These are phyloP conservation scores for Chionographis japonica DNA, from an alignment of 106 monocot species.

Conservation along the genomic window DNA sequence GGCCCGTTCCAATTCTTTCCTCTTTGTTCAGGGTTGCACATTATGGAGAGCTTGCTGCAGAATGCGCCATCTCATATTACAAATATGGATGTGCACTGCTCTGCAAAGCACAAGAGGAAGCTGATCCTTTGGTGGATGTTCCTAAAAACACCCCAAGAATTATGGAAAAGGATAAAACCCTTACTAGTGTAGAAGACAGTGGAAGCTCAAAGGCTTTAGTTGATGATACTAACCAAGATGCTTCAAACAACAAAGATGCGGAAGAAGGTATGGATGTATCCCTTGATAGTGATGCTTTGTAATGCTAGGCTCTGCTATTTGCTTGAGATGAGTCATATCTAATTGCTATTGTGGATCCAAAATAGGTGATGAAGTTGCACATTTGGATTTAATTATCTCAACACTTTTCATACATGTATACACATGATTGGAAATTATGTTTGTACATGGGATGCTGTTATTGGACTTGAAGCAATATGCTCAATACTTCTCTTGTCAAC, in stretches of 20 bases:
- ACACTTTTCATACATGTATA: too few relatives aligned
- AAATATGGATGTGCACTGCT: constrained; percentile 88
- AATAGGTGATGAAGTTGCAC: too few relatives aligned
- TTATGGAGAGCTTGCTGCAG: constrained; percentile 83
- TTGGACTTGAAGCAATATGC: too few relatives aligned
- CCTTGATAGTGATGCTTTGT: not conserved
- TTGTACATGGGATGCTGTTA: too few relatives aligned
- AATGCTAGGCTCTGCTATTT: too few relatives aligned
- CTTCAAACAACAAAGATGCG: constrained; percentile 5
- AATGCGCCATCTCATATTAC: constrained; percentile 78
- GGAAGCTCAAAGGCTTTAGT: constrained; percentile 28
- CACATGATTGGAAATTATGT: too few relatives aligned
- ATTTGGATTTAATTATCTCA: too few relatives aligned
- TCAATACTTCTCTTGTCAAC: too few relatives aligned
- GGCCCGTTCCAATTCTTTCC: not conserved
- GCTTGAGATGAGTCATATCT: too few relatives aligned
- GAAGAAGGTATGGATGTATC: constrained; percentile 31
- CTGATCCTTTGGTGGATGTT: constrained; percentile 72
- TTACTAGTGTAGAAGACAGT: constrained; percentile 16
- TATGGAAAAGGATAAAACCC: constrained; percentile 14
- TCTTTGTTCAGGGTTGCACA: constrained; percentile 41
- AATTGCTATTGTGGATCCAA: too few relatives aligned
- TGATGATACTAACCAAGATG: constrained; percentile 17
- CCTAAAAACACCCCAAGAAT: constrained; percentile 34
- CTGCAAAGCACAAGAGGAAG: constrained; percentile 89